A percentile compares a stretch with the other conserved stretches of the same genome.
phyloP scores from a whole-genome alignment of 2,329 filamentous ascomycete species.

The Sclerotinia trifoliorum region DNA sequence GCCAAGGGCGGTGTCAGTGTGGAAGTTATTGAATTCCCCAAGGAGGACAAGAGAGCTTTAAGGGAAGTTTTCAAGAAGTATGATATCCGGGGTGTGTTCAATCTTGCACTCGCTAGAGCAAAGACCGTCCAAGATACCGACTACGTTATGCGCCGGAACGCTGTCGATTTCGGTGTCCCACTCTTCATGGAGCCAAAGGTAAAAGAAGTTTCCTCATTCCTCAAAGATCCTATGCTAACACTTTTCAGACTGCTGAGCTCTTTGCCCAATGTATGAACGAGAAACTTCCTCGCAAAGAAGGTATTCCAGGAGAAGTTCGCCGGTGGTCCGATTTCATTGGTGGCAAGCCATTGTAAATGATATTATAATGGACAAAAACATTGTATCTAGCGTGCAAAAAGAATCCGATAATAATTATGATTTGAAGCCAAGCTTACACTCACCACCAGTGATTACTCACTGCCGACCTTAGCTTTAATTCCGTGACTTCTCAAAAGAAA shows the following conservation, averaged over 20 bases:
- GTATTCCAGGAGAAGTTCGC: conserved; percentile 86
- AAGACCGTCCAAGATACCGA: conserved; percentile 87
- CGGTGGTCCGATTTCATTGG: conserved; percentile 96
- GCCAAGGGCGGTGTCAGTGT: conserved; percentile 68
- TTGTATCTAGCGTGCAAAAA: conserved; percentile 4
- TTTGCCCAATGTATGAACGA: conserved; percentile 97
- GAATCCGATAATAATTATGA: conserved; percentile 7
- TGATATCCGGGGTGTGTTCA: conserved; percentile 94
- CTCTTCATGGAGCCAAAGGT: conserved; percentile 99
- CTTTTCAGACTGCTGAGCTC: conserved; percentile 78
- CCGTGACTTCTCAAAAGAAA: background rate
- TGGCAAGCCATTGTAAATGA: conserved; percentile 68
- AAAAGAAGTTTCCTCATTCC: conserved; percentile 29
- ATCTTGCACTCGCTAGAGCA: conserved; percentile 79
- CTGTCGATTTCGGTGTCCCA: conserved; percentile 96
- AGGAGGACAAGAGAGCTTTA: conserved; percentile 89
- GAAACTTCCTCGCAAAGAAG: conserved; percentile 86
- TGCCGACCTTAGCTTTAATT: background rate
- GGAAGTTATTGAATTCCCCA: conserved; percentile 95
- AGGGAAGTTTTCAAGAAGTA: conserved; percentile 96
- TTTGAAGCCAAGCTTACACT: background rate
- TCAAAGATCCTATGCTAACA: conserved; percentile 18
- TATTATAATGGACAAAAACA: background rate
- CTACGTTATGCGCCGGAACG: conserved; percentile 98
- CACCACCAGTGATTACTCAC: background rate